phyloP scores from a whole-genome alignment of 2,329 filamentous ascomycete genomes.

The Stenocarpella maydis region DNA sequence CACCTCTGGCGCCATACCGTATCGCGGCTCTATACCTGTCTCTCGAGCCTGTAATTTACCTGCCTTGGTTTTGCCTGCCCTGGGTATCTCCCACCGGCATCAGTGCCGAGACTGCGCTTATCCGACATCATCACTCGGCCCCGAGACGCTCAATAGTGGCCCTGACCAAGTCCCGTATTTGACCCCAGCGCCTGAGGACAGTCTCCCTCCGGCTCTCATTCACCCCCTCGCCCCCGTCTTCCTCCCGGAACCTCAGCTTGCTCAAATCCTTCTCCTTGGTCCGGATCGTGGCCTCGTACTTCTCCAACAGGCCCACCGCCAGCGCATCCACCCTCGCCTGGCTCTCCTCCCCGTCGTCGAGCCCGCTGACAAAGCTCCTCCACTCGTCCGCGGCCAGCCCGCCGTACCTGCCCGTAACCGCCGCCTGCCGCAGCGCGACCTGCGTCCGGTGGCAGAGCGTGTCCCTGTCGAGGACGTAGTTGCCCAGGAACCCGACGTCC shows the following conservation, averaged over 20 bases:
- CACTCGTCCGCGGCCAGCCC: slow-evolving; percentile 49
- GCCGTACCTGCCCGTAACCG: slow-evolving; percentile 27
- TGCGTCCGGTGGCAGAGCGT: slow-evolving; percentile 64
- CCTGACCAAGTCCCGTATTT: slow-evolving; percentile 50
- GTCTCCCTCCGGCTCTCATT: slow-evolving; percentile 48
- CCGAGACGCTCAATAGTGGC: slow-evolving; percentile 47
- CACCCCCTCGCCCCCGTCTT: slow-evolving; percentile 5
- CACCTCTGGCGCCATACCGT: neutral
- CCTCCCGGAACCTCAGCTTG: slow-evolving; percentile 41
- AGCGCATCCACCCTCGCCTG: slow-evolving; percentile 49
- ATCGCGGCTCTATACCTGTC: neutral
- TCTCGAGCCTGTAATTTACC: too few species aligned
- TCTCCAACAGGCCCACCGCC: slow-evolving; percentile 49
- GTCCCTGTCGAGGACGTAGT: slow-evolving; percentile 59
- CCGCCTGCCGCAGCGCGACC: slow-evolving; percentile 56
- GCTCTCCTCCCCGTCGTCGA: slow-evolving; percentile 55
- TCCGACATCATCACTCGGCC: slow-evolving; percentile 1
- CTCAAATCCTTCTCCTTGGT: slow-evolving; percentile 44
- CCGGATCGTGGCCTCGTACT: slow-evolving; percentile 47
- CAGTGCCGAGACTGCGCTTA: neutral
- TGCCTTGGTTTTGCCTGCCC: neutral
- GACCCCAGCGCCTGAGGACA: slow-evolving; percentile 52
- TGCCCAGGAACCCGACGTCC: slow-evolving; percentile 57
- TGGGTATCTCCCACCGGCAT: slow-evolving; percentile 5
- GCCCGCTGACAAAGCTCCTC: slow-evolving; percentile 55